Evolutionary conservation across 352 stramenopile genomes (phyloP), one percentile per base, ranked within the genome.

Genomic region (Stephanocyclus meneghinianus): DNA sequence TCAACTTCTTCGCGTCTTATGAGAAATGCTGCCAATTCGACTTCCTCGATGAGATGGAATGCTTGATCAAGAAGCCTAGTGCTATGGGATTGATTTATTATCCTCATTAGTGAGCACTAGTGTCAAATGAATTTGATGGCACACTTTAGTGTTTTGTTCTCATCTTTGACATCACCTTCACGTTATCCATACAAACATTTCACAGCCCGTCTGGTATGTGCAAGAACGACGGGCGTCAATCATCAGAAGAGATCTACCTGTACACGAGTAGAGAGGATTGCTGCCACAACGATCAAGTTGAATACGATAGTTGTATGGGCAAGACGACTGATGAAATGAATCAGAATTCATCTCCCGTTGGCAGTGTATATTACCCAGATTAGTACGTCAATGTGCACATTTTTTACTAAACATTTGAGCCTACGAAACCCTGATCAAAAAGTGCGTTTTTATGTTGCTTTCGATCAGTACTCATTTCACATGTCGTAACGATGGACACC

Each of bases 1-100:
- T 42, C 8, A 73, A 79, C 51, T 79, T 79, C 55, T 79, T 79
- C 44, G 18, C 9, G 2, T 47, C 42, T 6, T 79, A 79, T 45
- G 53, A 69, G 8, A 51, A 45, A 35, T 79, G 72, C 32, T 65
- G 57, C 26, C 13, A 51, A 18, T 65, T 65, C 35, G 57, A 65
- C 5, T 65, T 65, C 15, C 30, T 65, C 2, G 16, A 50, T 16
- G 18, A 42, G 29, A 10, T 4, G 29, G 64, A 55, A 26, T 60
- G 21, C 30, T n/a, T 62, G 40, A 66, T 47, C 2, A 66, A 65
- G 59, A 61, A 51, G 30, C 13, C 16, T 29, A 48, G 55, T 66
- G 55, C n/a, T 2, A 35, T 67, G 29, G 55, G 44, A n/a, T 48
- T 64, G 55, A 47, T 59, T 37, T 74, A 67, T 42, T 74, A 74